These are phyloP conservation scores for Aspergillus jensenii DNA, from an alignment of 2,329 filamentous ascomycete species.

Conservation along the genomic window DNA sequence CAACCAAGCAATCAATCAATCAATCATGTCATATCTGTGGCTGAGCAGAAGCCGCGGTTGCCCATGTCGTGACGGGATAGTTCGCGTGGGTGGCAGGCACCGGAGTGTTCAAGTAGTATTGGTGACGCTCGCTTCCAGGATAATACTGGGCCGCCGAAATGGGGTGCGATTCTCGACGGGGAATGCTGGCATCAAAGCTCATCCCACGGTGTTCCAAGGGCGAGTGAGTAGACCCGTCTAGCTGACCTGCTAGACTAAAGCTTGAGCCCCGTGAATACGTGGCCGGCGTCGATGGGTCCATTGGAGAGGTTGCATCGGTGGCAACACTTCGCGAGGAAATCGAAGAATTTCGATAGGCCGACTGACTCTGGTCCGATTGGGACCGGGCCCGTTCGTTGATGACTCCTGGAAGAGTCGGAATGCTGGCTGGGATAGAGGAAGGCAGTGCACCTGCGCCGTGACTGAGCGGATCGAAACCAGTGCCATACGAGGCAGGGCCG, in stretches of 20 bases:
- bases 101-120: conserved; percentile 34
- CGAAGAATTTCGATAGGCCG: conserved; percentile 41
- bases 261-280: conserved; percentile 37
- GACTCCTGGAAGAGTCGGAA: conserved; percentile 32
- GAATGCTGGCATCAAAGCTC: conserved; percentile 32
- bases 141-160: conserved; percentile 35
- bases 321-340: conserved; percentile 39
- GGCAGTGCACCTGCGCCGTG: conserved; percentile 34
- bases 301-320: conserved; percentile 39
- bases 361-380: conserved; percentile 35
- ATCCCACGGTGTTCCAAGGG: conserved; percentile 35
- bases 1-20: neutral
- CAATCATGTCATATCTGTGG: conserved; percentile 32
- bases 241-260: conserved; percentile 35
- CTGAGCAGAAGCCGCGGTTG: conserved; percentile 38
- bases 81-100: conserved; percentile 29
- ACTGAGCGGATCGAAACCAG: conserved; percentile 36
- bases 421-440: conserved; percentile 31
- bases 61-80: conserved; percentile 39
- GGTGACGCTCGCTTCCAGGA: conserved; percentile 29
- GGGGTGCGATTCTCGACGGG: conserved; percentile 38
- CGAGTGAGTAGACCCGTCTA: conserved; percentile 30
- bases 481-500: conserved; percentile 29
- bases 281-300: conserved; percentile 37
- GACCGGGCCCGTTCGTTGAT: conserved; percentile 38